Conservation (phyloP, 192 early-diverging fungal species). For the Pecoramyces ruminantium region DNA sequence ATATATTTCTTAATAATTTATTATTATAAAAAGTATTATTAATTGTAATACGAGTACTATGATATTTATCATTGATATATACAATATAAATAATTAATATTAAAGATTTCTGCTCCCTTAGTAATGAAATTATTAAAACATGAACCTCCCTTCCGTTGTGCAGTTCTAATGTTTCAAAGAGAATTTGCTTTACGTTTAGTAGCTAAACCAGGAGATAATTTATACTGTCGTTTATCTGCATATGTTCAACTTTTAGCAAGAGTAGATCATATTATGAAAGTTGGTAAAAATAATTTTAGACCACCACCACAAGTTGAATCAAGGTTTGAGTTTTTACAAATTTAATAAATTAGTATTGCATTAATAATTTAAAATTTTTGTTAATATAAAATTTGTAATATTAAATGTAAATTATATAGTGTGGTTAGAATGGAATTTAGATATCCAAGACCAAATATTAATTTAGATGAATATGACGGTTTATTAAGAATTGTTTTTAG, state of each 20-base stretch:
- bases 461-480: constrained; percentile 95
- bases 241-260: constrained; percentile 89
- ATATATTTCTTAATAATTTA: no score
- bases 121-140: constrained; percentile 91
- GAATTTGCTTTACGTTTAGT: constrained; percentile 92
- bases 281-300: constrained; percentile 94
- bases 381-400: background rate
- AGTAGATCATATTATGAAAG: constrained; percentile 93
- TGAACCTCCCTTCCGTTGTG: constrained; percentile 53
- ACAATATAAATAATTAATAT: background rate
- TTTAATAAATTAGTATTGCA: no score
- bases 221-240: constrained; percentile 83
- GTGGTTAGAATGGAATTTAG: constrained; percentile 88
- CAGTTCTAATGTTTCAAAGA: constrained; percentile 97
- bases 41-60: no score
- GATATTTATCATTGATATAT: no score
- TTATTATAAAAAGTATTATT: no score
- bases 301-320: constrained; percentile 95
- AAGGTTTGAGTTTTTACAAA: background rate
- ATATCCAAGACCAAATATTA: constrained; percentile 84
- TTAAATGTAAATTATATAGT: constrained; percentile 8
- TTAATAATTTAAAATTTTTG: background rate
- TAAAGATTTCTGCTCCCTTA: constrained; percentile 79
- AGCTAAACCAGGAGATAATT: constrained; percentile 79
- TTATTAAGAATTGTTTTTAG: constrained; percentile 81